Evolutionary conservation across 768 basidiomycete species (phyloP).

Genomic region (Hygrocybe punicea): DNA sequence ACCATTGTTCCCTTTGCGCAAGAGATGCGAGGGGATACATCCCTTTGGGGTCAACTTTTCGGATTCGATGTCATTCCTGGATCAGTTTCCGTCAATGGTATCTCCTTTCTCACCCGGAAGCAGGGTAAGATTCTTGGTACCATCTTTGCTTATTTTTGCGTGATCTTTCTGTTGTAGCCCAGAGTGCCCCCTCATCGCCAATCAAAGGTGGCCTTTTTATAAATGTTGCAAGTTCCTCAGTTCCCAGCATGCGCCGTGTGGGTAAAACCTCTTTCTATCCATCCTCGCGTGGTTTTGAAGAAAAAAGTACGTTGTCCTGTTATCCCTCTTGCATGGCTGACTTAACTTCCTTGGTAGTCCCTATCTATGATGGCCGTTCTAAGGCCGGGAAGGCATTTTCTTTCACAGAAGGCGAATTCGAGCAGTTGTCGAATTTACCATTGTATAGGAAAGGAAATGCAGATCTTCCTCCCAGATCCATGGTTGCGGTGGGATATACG

Average conservation of each 20-base stretch:
- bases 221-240: neutral
- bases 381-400: neutral
- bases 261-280: neutral
- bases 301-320: neutral
- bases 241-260: neutral
- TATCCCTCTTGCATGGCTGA: neutral
- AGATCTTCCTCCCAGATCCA: neutral
- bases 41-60: slow-evolving; percentile 7
- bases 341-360: slow-evolving; percentile 1
- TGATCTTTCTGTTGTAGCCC: neutral
- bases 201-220: neutral
- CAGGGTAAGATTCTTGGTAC: neutral
- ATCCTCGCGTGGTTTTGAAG: neutral
- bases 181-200: neutral
- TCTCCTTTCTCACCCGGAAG: slow-evolving; percentile 1
- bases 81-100: neutral
- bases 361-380: slow-evolving; percentile 7
- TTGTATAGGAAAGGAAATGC: neutral
- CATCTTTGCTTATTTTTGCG: neutral
- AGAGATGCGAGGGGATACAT: slow-evolving; percentile 7
- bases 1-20: slow-evolving; percentile 7
- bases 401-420: neutral
- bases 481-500: neutral
- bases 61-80: slow-evolving; percentile 2
- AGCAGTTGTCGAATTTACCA: neutral